phyloP scores from a whole-genome alignment of 345 rosid genomes.

The Citrus reticulata region DNA sequence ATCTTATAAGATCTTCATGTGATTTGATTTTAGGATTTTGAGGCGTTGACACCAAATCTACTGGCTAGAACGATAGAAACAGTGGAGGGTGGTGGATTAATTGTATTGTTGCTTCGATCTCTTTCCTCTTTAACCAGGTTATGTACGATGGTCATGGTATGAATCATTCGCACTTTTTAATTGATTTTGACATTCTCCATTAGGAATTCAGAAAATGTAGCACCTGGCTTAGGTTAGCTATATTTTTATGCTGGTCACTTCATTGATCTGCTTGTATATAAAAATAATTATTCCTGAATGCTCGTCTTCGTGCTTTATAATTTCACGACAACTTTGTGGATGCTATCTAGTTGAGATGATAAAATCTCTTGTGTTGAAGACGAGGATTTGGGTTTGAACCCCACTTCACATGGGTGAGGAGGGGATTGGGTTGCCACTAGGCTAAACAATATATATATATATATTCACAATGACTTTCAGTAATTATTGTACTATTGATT shows the following conservation, averaged over 20 bases:
- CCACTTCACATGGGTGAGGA: too few species aligned
- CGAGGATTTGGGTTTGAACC: too few species aligned
- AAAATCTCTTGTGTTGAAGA: too few species aligned
- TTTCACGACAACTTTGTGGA: background rate
- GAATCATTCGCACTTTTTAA: conserved; percentile 1
- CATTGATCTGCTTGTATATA: background rate
- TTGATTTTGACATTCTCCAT: background rate
- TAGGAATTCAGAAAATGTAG: background rate
- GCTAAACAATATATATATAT: too few species aligned
- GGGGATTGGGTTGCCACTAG: too few species aligned
- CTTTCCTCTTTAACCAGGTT: conserved; percentile 83
- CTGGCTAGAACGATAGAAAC: conserved; percentile 97
- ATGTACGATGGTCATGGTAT: conserved; percentile 96
- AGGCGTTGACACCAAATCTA: conserved; percentile 93
- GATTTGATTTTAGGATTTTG: conserved; percentile 68
- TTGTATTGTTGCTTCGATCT: conserved; percentile 74
- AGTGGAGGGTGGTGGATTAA: conserved; percentile 93
- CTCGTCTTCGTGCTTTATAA: background rate
- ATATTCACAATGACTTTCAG: too few species aligned
- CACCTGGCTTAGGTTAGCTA: background rate
- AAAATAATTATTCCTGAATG: background rate
- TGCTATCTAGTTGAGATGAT: too few species aligned
- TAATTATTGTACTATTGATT: background rate
- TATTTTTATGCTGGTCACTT: background rate
- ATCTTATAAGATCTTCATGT: conserved; percentile 7